Evolutionary conservation across 257 asterid species (phyloP), one percentile per base, ranked within the genome.

Genomic region (Solanum virginianum): DNA sequence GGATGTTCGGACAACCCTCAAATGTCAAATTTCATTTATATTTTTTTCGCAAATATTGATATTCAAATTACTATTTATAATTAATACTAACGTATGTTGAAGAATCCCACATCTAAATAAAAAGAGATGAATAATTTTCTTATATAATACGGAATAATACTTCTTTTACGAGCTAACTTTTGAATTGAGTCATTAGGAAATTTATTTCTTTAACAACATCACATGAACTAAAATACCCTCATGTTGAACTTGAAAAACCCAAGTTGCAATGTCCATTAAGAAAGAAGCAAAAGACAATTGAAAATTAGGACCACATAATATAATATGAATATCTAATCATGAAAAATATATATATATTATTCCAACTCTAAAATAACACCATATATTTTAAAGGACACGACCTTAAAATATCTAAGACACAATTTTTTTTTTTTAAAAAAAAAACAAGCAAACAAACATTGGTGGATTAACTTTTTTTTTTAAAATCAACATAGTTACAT

Each of bases 311-410:
- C 24, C 72, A 60, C 16, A 70, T 80, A 24, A 24, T 12, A 22
- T 24, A 14, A 87, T 92, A 85, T 91, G 97, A 94, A 90, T 91
- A 89, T 91, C 94, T 92, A 94, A 84, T 94, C 95, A 92, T 22
- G 12, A 16, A 47, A 74, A 75, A 8, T n/a, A 41, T 49, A 22
- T 1, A 29, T 1, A 29, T 29, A 32, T 22, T 11, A 18, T 47
- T 75, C 22, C n/a, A 49, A 9, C 60, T 60, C 81, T 75, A 32
- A 10, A 9, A 70, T 17, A 36, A 70, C 53, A 70, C 79, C 17
- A 36, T 5, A 36, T 36, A 70, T 70, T 45, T 15, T 70, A 39
- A 70, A 70, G 15, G 54, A 18, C 53, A 69, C 14, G 82, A 26
- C 62, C 43, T 75, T 75, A 49, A 13, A 49, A 47, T 13, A 75